Conservation (phyloP, 176 grass and related monocot species). For the Carex scoparia region DNA sequence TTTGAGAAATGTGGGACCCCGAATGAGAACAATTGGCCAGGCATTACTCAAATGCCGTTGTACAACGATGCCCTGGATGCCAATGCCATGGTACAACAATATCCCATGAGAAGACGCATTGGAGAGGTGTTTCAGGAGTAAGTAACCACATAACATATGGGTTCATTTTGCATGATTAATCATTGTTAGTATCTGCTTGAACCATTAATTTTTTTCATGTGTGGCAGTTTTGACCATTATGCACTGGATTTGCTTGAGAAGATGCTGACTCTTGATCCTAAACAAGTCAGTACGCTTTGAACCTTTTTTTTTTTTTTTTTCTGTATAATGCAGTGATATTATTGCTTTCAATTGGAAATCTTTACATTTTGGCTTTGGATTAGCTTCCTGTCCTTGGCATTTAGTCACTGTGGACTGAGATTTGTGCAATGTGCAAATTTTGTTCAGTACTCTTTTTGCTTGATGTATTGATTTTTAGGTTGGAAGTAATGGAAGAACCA, state of each 20-base stretch:
- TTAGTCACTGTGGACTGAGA: background rate
- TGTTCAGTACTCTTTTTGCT: background rate
- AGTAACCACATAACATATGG: slow-evolving; percentile 32
- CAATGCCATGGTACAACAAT: too few relatives aligned
- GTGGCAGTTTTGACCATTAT: slow-evolving; percentile 71
- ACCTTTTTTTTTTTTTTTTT: background rate
- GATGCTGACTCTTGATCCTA: slow-evolving; percentile 79
- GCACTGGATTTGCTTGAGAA: slow-evolving; percentile 78
- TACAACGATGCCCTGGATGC: slow-evolving; percentile 32
- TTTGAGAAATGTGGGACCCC: slow-evolving; percentile 93
- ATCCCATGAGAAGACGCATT: slow-evolving; percentile 56
- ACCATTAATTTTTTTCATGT: slow-evolving; percentile 9
- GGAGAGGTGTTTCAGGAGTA: slow-evolving; percentile 86
- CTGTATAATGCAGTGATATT: background rate
- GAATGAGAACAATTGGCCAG: slow-evolving; percentile 73
- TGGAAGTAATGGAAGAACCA: background rate
- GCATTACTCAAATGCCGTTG: slow-evolving; percentile 84
- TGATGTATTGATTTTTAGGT: background rate
- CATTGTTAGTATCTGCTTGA: background rate
- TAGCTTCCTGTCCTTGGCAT: background rate
- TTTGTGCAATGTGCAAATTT: background rate
- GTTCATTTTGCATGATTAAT: slow-evolving; percentile 16
- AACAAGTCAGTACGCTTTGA: slow-evolving; percentile 36
- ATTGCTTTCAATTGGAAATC: background rate
- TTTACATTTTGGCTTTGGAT: background rate